Conservation (phyloP, 2,329 filamentous ascomycete genomes). For the Monosporascus sp. region DNA sequence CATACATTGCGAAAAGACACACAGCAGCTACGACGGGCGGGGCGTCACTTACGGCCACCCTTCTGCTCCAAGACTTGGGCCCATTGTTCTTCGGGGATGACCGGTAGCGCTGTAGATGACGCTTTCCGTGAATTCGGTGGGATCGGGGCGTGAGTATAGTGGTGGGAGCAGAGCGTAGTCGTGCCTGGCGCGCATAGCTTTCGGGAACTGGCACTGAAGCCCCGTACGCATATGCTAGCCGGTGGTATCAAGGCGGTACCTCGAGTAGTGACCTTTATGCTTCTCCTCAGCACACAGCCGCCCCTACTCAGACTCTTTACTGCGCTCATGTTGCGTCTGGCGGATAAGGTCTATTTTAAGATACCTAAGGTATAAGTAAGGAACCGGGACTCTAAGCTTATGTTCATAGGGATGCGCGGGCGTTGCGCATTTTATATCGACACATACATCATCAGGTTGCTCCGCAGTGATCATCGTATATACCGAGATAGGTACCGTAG, state of each 20-base stretch:
- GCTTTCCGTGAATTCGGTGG: background rate
- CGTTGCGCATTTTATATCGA: background rate
- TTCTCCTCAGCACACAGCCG: background rate
- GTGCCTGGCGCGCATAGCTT: background rate
- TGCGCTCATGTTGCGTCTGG: background rate
- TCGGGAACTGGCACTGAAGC: background rate
- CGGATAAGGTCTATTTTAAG: background rate
- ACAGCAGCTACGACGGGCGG: background rate
- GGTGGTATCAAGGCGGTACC: background rate
- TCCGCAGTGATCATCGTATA: no score
- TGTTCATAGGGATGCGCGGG: no score
- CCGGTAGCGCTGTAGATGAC: background rate
- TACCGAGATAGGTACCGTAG: no score
- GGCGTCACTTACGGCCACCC: constrained; percentile 55
- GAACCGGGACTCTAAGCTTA: no score
- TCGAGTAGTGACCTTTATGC: background rate
- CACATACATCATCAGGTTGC: background rate
- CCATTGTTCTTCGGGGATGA: constrained; percentile 79
- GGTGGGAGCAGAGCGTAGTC: background rate
- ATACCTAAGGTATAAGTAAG: no score
- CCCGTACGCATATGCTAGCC: background rate
- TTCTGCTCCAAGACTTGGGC: constrained; percentile 84
- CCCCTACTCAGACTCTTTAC: background rate
- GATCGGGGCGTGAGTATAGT: background rate
- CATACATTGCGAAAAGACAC: constrained; percentile 16